A percentile compares a stretch with the other conserved stretches of the same genome.
Conservation (phyloP, 2,329 filamentous ascomycete genomes). For the Akanthomyces lecanii region DNA sequence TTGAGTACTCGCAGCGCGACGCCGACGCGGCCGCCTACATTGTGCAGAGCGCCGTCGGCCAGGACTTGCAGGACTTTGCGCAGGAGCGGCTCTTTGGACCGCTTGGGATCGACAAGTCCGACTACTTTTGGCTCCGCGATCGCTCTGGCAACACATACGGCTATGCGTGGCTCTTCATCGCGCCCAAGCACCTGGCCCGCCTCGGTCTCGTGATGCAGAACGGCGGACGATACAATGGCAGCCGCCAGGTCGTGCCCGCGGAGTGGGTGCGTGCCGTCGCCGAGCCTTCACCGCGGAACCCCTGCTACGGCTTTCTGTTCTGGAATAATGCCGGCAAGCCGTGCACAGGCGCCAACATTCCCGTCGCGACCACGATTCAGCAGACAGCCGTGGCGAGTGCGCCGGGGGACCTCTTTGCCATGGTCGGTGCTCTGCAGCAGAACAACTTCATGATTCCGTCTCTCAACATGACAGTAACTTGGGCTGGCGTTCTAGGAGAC, state of each 20-base stretch:
- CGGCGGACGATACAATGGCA: neutral
- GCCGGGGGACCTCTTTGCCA: neutral
- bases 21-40: conserved; percentile 4
- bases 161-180: neutral
- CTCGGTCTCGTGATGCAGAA: neutral
- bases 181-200: neutral
- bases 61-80: neutral
- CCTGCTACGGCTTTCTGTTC: neutral
- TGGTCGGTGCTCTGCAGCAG: conserved; percentile 1
- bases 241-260: neutral
- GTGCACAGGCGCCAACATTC: neutral
- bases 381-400: neutral
- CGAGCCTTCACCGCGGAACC: neutral
- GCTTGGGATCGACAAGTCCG: neutral
- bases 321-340: neutral
- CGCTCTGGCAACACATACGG: conserved; percentile 1
- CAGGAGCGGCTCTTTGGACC: neutral
- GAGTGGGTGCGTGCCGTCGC: neutral
- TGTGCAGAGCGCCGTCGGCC: neutral
- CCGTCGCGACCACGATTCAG: neutral
- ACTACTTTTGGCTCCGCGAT: conserved; percentile 1
- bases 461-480: conserved; percentile 1
- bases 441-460: conserved; percentile 8
- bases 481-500: neutral
- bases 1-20: conserved; percentile 3